Evolutionary conservation across 2,329 filamentous ascomycete species (phyloP), one percentile per base, ranked within the genome.

Genomic region (Lachnellula subtilissima): DNA sequence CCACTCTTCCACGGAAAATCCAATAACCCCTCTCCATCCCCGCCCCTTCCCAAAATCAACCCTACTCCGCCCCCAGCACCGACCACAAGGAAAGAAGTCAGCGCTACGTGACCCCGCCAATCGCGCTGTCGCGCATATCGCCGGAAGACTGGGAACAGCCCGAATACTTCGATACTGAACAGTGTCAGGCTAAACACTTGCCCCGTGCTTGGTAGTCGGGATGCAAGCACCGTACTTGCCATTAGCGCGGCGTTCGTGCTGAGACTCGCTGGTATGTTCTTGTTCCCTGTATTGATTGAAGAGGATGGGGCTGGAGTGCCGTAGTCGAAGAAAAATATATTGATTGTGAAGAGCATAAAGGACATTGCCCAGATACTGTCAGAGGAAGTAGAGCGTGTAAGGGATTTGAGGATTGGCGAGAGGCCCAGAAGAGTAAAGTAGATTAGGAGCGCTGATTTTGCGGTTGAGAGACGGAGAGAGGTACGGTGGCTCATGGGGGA

Each of bases 291-390:
- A 15, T 58, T 50, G 6, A 59, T 23, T 79, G 86, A 86, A 0
- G 86, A 86, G 64, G 89, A 87, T 64, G 68, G 70, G 0, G 68
- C 66, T 42, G 74, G 73, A 42, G 78, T 74, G 42, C 89, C 88
- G 72, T 99, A 99, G 77, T 99, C 94, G 69, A 97, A 97, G 71
- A 95, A 97, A 73, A 96, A 95, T 59, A 97, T 91, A 72, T 99
- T 99, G 74, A 97, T 93, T 66, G 89, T 83, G 60, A 99, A 83
- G 46, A 99, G 80, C 85, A 91, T 94, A 68, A 90, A 92, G 50
- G 90, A 94, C 77, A 99, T 88, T 56, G 94, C 91, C 94, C 94
- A 99, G 70, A 99, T 99, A 45, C 88, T 94, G 78, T 99, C 94
- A 54, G 84, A 88, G 7, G 90, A 93, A 4, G 93, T 97, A 5